Base-by-base conservation (phyloP, 306 rosid genomes). In the Clitoria ternatea region DNA sequence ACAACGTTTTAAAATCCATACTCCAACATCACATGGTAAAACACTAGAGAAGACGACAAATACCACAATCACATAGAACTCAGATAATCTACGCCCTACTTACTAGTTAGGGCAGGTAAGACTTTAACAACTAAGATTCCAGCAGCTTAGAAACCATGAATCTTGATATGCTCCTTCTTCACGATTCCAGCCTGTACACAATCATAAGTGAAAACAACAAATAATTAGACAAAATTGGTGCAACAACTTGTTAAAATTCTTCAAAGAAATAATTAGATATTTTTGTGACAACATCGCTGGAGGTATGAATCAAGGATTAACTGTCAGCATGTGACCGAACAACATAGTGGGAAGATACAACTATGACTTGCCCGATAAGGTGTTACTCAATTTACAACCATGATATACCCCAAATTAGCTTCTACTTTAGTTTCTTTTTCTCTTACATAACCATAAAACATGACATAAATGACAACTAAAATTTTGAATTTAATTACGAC, bases 121-220 rank as follows among this genome's bases (percentile, higher is more conserved):
- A 45, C 33, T 60, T 40, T 70, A 76, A 50, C 49, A 77, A 2
- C 32, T 14, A 44, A 55, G 70, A 72, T 42, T 61, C 78, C 82
- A 67, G 69, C 60, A 27, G 80, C 87, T 91, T 78, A 91, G 86
- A 91, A 91, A 77, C 85, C 85, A 77, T 81, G 85, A 81, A 81
- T 77, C 72, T 81, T 81, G 45, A 81, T 81, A 68, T 86, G 84
- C 47, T 91, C 97, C 86, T 91, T 91, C 91, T 91, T 91, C 87
- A 89, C 91, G 1, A 91, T 77, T 48, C 90, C 91, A 62, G 96
- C 97, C 97, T 91, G 88, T 70, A 37, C 65, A 30, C 13, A 26
- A 40, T 15, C 43, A 54, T 9, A 57, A 22, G 54, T 13, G 45
- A 60, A 61, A 61, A 47, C 10, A 15, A 49, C 19, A 57, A 30